Base-by-base conservation (phyloP, 2,329 filamentous ascomycete genomes). In the Ceratocystis cacaofunesta region DNA sequence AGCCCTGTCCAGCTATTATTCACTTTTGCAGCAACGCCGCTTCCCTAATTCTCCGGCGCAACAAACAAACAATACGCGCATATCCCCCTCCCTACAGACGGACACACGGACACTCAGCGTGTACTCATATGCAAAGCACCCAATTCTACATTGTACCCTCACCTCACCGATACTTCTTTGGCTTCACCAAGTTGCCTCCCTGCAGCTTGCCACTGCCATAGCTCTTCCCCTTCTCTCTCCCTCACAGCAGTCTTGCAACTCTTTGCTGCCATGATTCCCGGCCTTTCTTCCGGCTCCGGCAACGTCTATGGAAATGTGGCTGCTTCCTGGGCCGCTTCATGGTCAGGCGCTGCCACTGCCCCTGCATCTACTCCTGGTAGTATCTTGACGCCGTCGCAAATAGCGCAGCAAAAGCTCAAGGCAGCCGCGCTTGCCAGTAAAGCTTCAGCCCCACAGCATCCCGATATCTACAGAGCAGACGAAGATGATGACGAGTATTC, bases 221-320 rank as follows among this genome's bases (percentile, higher is more conserved):
- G 1, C n/a, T 19, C n/a, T 22, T 6, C 1, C n/a, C 17, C 7
- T n/a, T 36, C 63, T n/a, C 10, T 52, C 25, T 5, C 63, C 58
- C 46, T 52, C 36, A 52, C 22, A 55, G 30, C 36, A 15, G 36
- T 41, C 44, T 52, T 25, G 3, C 63, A 3, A 10, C 32, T 52
- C 44, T n/a, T 57, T 30, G n/a, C 15, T 15, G 68, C 61, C 19
- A 69, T 70, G 58, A 72, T 72, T n/a, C 71, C 71, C 3, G 71
- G 71, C 8, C 68, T 72, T 7, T 69, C 69, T 8, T 68, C 70
- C 22, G 66, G 68, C n/a, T 61, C 57, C 30, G 17, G 32, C 17
- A 28, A 44, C 19, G 5, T 30, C 8, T 32, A 41, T 22, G 57
- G 25, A 12, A 67, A 52, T 15, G 46, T 15, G 6, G 41, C 58